Evolutionary conservation across 192 early-diverging fungal genomes (phyloP).

Genomic region (Chytriomyces confervae): DNA sequence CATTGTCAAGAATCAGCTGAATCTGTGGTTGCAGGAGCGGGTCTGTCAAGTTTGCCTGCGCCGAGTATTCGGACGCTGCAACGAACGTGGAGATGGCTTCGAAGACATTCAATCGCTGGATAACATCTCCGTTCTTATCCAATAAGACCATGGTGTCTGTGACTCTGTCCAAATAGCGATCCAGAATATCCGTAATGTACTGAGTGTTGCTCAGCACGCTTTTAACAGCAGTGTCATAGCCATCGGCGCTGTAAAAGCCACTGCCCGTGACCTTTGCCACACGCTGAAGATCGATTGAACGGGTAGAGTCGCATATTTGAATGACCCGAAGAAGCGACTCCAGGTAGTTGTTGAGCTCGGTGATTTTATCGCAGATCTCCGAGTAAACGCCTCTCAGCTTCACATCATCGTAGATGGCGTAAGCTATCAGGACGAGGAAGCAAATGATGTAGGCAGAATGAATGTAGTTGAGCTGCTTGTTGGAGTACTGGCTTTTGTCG

Average conservation of each 20-base stretch:
- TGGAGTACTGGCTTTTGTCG: slow-evolving; percentile 34
- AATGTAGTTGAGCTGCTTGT: slow-evolving; percentile 38
- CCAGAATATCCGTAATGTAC: slow-evolving; percentile 10
- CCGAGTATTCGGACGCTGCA: background rate
- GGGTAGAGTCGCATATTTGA: slow-evolving; percentile 30
- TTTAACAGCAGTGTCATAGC: background rate
- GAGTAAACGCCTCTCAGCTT: slow-evolving; percentile 17
- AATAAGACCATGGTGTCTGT: background rate
- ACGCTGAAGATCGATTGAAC: slow-evolving; percentile 35
- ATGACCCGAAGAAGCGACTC: slow-evolving; percentile 13
- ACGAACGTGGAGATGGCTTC: slow-evolving; percentile 20
- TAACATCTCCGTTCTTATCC: background rate
- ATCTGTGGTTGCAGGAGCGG: background rate
- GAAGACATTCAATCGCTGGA: background rate
- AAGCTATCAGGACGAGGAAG: slow-evolving; percentile 29
- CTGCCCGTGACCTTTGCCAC: background rate
- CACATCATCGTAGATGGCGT: slow-evolving; percentile 36
- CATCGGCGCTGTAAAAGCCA: background rate
- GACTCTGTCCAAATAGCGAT: background rate
- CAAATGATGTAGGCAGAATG: slow-evolving; percentile 33
- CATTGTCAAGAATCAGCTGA: slow-evolving; percentile 35
- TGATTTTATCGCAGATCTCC: slow-evolving; percentile 4
- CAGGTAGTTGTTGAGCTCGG: background rate
- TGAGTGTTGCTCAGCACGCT: slow-evolving; percentile 18
- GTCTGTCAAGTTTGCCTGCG: slow-evolving; percentile 8